Evolutionary conservation across 2,329 filamentous ascomycete species (phyloP), one percentile per base, ranked within the genome.

Genomic region (Scedosporium dehoogii): DNA sequence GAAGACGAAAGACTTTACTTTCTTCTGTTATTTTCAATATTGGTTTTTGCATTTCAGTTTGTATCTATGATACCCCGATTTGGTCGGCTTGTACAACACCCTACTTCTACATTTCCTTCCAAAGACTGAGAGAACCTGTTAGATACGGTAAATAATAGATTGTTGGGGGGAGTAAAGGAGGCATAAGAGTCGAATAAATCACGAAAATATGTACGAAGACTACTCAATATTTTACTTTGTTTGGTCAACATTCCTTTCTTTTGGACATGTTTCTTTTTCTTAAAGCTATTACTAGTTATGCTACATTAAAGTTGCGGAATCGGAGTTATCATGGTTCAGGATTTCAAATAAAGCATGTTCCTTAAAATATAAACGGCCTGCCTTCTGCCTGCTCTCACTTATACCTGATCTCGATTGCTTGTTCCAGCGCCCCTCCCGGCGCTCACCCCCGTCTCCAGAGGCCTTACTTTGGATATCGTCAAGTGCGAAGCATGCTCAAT

Each of bases 401-500:
- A 23, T 10, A 23, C n/a, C 44, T n/a, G 44, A 48, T 23, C 21
- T 48, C 44, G 16, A 4, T 6, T 48, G 44, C 44, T 18, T 21
- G n/a, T 10, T 3, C 12, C 18, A 2, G 51, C 21, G 6, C 12
- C 51, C 23, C 18, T 29, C 14, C 51, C 51, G 9, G 23, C 12
- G 23, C 48, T 53, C 46, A 63, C 58, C 18, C 27, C 58, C 21
- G 63, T 58, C 48, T 63, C 42, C 63, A 61, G 63, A 14, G 61
- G 61, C 18, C 38, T 62, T 55, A 58, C 48, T 27, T n/a, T n/a
- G 16, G 18, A 48, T 18, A 63, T 41, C 53, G 38, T 48, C 46
- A 27, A 3, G 63, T 64, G 23, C 46, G 61, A 48, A 59, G 46
- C 27, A 60, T 64, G 23, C 58, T 27, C 58, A 58, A 64, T 64